A percentile compares a stretch with the other conserved stretches of the same genome.
phyloP scores from a whole-genome alignment of 208 protist species.

The Trypanosoma scelopori region DNA sequence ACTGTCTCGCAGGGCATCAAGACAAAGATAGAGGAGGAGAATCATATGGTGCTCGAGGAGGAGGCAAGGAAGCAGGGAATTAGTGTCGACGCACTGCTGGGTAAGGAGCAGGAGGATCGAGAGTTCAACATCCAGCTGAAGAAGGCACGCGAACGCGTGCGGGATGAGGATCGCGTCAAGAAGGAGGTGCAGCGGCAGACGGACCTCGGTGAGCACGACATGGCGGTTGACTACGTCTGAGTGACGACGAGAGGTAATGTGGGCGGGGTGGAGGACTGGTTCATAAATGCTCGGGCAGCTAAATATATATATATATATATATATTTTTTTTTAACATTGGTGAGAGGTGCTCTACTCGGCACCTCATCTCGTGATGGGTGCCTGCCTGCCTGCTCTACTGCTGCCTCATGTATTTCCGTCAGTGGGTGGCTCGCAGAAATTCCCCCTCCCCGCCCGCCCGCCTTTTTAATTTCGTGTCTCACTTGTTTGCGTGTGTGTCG shows the following conservation, averaged over 20 bases:
- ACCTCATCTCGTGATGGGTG: too few relatives aligned
- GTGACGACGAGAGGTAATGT: not conserved
- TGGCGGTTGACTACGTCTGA: slow-evolving; percentile 52
- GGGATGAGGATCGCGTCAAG: slow-evolving; percentile 27
- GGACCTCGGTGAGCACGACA: slow-evolving; percentile 36
- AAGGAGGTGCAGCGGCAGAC: slow-evolving; percentile 41
- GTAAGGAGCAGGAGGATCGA: slow-evolving; percentile 32
- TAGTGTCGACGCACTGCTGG: slow-evolving; percentile 56
- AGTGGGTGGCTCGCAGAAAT: too few relatives aligned
- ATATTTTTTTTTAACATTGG: too few relatives aligned
- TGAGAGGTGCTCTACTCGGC: too few relatives aligned
- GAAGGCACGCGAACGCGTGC: slow-evolving; percentile 30
- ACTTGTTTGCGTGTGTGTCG: too few relatives aligned
- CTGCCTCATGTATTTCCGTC: too few relatives aligned
- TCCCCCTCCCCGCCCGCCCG: not conserved
- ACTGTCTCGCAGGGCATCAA: slow-evolving; percentile 62
- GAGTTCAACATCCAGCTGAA: slow-evolving; percentile 35
- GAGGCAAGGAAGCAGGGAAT: slow-evolving; percentile 57
- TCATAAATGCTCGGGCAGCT: too few relatives aligned
- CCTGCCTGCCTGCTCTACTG: too few relatives aligned
- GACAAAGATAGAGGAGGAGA: slow-evolving; percentile 48
- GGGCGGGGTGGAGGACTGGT: too few relatives aligned
- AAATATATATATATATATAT: too few relatives aligned
- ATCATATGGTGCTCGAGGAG: slow-evolving; percentile 58
- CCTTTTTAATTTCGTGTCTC: too few relatives aligned